Evolutionary conservation across 2,329 filamentous ascomycete species (phyloP).

Genomic region (Aaosphaeria arxii): DNA sequence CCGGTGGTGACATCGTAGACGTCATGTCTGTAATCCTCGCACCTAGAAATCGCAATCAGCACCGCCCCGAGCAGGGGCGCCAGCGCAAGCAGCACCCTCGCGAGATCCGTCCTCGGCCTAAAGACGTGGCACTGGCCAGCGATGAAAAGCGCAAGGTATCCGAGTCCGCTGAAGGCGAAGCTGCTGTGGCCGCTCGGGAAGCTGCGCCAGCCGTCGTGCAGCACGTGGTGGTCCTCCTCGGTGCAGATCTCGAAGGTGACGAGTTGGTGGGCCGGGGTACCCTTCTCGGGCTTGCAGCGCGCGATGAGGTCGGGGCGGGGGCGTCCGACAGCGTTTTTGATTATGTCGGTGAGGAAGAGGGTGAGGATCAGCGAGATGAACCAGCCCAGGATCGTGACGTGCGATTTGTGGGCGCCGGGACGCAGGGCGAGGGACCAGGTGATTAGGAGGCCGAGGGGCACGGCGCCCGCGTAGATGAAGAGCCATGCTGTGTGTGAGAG

Average conservation of each 20-base stretch:
- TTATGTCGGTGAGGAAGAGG: slow-evolving; percentile 75
- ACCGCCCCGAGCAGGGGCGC: slow-evolving; percentile 56
- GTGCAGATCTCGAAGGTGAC: slow-evolving; percentile 70
- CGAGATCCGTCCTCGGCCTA: slow-evolving; percentile 56
- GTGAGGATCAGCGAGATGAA: slow-evolving; percentile 70
- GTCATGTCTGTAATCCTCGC: slow-evolving; percentile 64
- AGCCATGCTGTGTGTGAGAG: slow-evolving; percentile 56
- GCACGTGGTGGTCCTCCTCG: slow-evolving; percentile 61
- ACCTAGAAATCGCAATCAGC: slow-evolving; percentile 59
- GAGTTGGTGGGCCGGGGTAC: slow-evolving; percentile 54
- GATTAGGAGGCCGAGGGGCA: slow-evolving; percentile 67
- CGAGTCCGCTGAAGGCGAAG: slow-evolving; percentile 75
- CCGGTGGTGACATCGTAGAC: slow-evolving; percentile 61
- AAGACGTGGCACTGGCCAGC: slow-evolving; percentile 63
- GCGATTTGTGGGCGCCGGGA: slow-evolving; percentile 72
- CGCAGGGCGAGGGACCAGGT: slow-evolving; percentile 62
- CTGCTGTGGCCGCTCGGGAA: slow-evolving; percentile 80
- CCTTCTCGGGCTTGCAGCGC: slow-evolving; percentile 72
- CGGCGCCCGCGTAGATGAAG: slow-evolving; percentile 71
- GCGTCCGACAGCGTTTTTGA: slow-evolving; percentile 84
- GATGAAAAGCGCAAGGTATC: slow-evolving; percentile 69
- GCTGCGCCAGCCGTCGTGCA: slow-evolving; percentile 81
- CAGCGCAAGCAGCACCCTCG: slow-evolving; percentile 53
- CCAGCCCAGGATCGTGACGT: slow-evolving; percentile 81
- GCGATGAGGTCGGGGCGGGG: slow-evolving; percentile 84